Evolutionary conservation across 176 grass and related monocot genomes (phyloP).

Genomic region (Elaeis guineensis): DNA sequence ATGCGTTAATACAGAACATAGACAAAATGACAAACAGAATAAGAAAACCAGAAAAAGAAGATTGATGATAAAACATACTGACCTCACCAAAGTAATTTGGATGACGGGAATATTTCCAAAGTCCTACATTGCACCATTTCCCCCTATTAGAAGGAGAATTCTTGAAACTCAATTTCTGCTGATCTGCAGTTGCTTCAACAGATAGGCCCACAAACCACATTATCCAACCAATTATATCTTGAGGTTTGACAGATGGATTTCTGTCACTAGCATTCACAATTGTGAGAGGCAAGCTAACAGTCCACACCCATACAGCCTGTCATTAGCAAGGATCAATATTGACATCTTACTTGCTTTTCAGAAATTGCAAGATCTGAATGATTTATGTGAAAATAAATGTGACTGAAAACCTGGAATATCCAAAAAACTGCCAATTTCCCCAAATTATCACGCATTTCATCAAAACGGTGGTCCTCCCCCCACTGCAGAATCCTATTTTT

Average conservation of each 20-base stretch:
- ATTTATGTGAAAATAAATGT: not conserved
- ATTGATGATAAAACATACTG: not conserved
- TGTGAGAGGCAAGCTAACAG: slow-evolving; percentile 85
- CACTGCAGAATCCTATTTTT: slow-evolving; percentile 70
- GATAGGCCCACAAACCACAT: slow-evolving; percentile 62
- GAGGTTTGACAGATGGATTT: slow-evolving; percentile 54
- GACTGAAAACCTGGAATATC: slow-evolving; percentile 57
- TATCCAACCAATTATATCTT: slow-evolving; percentile 91
- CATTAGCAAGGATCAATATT: not conserved
- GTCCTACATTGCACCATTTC: slow-evolving; percentile 66
- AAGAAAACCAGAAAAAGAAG: no score
- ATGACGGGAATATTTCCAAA: slow-evolving; percentile 93
- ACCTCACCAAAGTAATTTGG: slow-evolving; percentile 99
- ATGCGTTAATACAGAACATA: no score
- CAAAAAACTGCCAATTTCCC: slow-evolving; percentile 76
- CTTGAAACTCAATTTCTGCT: slow-evolving; percentile 88
- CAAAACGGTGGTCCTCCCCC: slow-evolving; percentile 82
- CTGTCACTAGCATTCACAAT: slow-evolving; percentile 73
- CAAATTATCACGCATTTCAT: slow-evolving; percentile 76
- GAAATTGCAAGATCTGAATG: no score
- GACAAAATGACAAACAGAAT: no score
- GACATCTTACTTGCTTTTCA: no score
- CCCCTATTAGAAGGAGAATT: slow-evolving; percentile 62
- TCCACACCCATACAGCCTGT: slow-evolving; percentile 88
- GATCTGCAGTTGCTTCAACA: slow-evolving; percentile 66